Evolutionary conservation across 2,329 filamentous ascomycete species (phyloP).

Genomic region (Pyrenophora tritici-repentis): DNA sequence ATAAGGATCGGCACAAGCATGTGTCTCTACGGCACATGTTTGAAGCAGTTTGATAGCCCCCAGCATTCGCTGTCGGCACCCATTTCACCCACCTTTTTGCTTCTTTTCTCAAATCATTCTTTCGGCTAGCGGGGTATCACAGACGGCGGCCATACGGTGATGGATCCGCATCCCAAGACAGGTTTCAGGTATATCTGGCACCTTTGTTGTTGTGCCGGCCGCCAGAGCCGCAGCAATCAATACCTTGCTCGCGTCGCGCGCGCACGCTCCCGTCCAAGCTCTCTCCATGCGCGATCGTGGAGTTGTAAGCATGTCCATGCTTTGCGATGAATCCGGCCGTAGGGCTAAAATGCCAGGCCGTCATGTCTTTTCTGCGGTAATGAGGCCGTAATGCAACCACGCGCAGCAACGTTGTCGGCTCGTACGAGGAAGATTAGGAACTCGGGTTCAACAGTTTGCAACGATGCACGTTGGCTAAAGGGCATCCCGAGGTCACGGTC

Average conservation of each 20-base stretch:
- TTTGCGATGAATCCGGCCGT: too few species aligned
- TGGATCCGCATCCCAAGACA: conserved; percentile 20
- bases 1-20: conserved; percentile 11
- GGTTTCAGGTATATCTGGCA: conserved; percentile 24
- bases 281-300: background rate
- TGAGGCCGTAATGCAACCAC: background rate
- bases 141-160: conserved; percentile 7
- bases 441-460: background rate
- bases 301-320: conserved; percentile 1
- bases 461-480: background rate
- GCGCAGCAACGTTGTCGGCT: background rate
- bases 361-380: too few species aligned
- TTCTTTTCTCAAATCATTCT: conserved; percentile 1
- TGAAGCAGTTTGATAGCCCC: conserved; percentile 12
- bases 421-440: background rate
- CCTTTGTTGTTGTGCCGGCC: conserved; percentile 1
- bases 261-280: conserved; percentile 4
- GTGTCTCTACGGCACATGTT: conserved; percentile 6
- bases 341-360: background rate
- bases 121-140: background rate
- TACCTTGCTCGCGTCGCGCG: background rate
- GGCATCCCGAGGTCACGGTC: conserved; percentile 8
- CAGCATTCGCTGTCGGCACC: conserved; percentile 3
- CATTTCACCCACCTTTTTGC: background rate
- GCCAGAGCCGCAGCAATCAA: conserved; percentile 8